These are phyloP conservation scores for Sicyos edulis DNA, from an alignment of 306 rosid species.

Conservation along the genomic window DNA sequence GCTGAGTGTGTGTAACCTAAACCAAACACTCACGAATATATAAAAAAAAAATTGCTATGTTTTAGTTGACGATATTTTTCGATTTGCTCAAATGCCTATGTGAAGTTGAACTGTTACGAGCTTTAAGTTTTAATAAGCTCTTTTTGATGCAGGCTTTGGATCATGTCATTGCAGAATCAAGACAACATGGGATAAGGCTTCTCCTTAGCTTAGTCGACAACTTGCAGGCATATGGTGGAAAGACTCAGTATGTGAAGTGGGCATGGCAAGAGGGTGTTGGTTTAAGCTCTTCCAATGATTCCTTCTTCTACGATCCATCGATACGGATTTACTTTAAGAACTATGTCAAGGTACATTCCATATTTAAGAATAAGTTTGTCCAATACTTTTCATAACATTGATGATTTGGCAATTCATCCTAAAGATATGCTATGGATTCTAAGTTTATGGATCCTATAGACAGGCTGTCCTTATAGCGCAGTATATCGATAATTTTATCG, in stretches of 20 bases:
- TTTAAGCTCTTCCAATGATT: slow-evolving; percentile 84
- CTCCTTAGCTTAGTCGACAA: slow-evolving; percentile 91
- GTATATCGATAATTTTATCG: neutral
- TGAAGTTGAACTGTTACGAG: slow-evolving; percentile 19
- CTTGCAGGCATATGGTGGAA: slow-evolving; percentile 92
- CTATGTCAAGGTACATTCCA: slow-evolving; percentile 55
- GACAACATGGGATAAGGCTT: slow-evolving; percentile 65
- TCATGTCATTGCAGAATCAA: slow-evolving; percentile 84
- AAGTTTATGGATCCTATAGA: neutral
- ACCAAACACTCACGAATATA: no score
- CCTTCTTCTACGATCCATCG: slow-evolving; percentile 96
- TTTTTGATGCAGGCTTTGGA: slow-evolving; percentile 71
- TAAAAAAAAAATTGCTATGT: neutral
- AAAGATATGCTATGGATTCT: neutral
- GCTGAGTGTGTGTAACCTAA: no score
- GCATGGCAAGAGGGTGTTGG: slow-evolving; percentile 98
- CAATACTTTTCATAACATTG: neutral
- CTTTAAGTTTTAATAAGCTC: slow-evolving; percentile 24
- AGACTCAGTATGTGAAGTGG: slow-evolving; percentile 95
- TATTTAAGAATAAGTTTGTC: slow-evolving; percentile 3
- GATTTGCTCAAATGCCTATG: slow-evolving; percentile 3
- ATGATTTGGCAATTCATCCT: neutral
- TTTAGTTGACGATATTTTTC: neutral
- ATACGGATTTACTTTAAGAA: slow-evolving; percentile 74
- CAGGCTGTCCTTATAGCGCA: neutral